These are phyloP conservation scores for Setaria italica DNA, from an alignment of 202 grass and related monocot species.

Conservation along the genomic window DNA sequence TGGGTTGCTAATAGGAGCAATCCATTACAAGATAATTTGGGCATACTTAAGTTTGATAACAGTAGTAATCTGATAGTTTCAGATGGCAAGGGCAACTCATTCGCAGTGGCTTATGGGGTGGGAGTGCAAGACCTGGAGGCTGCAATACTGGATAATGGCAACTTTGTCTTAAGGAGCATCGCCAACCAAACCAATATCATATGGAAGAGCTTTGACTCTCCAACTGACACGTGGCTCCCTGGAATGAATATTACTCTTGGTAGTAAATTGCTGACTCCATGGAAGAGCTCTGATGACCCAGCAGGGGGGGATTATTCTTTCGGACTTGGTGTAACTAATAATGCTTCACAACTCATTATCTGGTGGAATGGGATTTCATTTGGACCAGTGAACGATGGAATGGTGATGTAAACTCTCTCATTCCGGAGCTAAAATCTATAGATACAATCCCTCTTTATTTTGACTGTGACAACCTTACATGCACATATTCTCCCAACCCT, in stretches of 20 bases:
- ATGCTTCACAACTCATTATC: slow-evolving; percentile 9
- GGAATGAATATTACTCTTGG: slow-evolving; percentile 42
- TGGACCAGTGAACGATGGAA: slow-evolving; percentile 27
- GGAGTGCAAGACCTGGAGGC: slow-evolving; percentile 42
- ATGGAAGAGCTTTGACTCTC: slow-evolving; percentile 71
- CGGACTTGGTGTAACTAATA: neutral
- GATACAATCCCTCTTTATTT: slow-evolving; percentile 1
- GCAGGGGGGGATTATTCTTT: slow-evolving; percentile 49
- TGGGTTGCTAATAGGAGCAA: slow-evolving; percentile 69
- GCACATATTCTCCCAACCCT: slow-evolving; percentile 36
- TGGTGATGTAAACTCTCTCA: neutral
- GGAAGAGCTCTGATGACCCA: slow-evolving; percentile 55
- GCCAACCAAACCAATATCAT: neutral
- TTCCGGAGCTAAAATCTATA: slow-evolving; percentile 31
- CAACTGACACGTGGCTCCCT: slow-evolving; percentile 65
- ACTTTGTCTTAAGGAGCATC: slow-evolving; percentile 54
- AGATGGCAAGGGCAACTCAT: slow-evolving; percentile 37
- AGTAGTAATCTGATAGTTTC: slow-evolving; percentile 29
- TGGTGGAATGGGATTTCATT: neutral
- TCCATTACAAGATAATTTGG: slow-evolving; percentile 40
- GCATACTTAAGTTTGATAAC: slow-evolving; percentile 50
- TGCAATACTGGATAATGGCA: slow-evolving; percentile 50
- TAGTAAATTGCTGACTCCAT: slow-evolving; percentile 49
- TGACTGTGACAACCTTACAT: slow-evolving; percentile 29
- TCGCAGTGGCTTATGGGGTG: slow-evolving; percentile 20